Evolutionary conservation across 805 yeast genomes (phyloP).

Genomic region (Wickerhamomyces tratensis): DNA sequence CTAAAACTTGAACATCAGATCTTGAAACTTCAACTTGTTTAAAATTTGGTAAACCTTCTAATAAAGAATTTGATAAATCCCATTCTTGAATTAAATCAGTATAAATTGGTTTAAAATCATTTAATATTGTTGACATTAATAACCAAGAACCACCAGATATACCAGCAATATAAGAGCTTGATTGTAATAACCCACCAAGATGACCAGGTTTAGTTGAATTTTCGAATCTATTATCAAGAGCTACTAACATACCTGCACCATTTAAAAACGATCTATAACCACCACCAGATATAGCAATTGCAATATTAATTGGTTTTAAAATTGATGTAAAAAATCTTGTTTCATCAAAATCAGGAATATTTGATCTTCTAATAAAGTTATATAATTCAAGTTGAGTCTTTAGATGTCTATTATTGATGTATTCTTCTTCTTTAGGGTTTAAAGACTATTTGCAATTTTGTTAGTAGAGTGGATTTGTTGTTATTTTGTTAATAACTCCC

Average conservation of each 20-base stretch:
- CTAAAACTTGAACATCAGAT: slow-evolving; percentile 17
- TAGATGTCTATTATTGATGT: slow-evolving; percentile 21
- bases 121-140: slow-evolving; percentile 27
- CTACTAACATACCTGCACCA: slow-evolving; percentile 80
- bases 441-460: slow-evolving; percentile 1
- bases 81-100: slow-evolving; percentile 26
- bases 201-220: slow-evolving; percentile 42
- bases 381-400: slow-evolving; percentile 21
- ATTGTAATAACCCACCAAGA: slow-evolving; percentile 66
- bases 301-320: slow-evolving; percentile 32
- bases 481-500: not conserved
- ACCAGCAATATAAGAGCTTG: slow-evolving; percentile 64
- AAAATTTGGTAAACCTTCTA: slow-evolving; percentile 50
- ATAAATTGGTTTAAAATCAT: slow-evolving; percentile 28
- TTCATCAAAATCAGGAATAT: slow-evolving; percentile 25
- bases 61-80: slow-evolving; percentile 36
- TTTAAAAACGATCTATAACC: slow-evolving; percentile 83
- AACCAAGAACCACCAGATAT: slow-evolving; percentile 85
- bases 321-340: slow-evolving; percentile 13
- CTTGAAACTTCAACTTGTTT: slow-evolving; percentile 26
- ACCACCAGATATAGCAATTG: slow-evolving; percentile 70
- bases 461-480: not conserved
- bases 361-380: slow-evolving; percentile 20
- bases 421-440: slow-evolving; percentile 13
- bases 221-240: slow-evolving; percentile 63